Conservation (phyloP, 148 eudicot genomes). For the Vaccinium vitisidaea region DNA sequence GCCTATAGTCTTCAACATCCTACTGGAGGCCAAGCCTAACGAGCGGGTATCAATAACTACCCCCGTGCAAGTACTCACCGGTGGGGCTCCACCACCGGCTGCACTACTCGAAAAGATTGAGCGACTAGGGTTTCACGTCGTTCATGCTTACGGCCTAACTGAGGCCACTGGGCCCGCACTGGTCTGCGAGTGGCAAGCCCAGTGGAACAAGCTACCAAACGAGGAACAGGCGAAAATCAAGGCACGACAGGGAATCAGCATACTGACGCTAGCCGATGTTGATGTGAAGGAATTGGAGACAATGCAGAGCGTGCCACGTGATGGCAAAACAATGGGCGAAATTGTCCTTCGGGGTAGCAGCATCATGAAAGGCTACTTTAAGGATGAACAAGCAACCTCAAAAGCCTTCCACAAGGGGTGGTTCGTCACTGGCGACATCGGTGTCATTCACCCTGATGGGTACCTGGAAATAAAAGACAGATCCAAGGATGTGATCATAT, state of each 20-base stretch:
- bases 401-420: conserved; percentile 63
- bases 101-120: conserved; percentile 53
- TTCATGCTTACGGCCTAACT: conserved; percentile 86
- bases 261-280: conserved; percentile 56
- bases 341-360: conserved; percentile 79
- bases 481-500: conserved; percentile 43
- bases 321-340: conserved; percentile 68
- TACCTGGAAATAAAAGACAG: conserved; percentile 81
- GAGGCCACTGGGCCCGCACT: conserved; percentile 92
- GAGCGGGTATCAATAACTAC: conserved; percentile 28
- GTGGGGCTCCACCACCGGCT: conserved; percentile 89
- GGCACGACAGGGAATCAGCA: conserved; percentile 75
- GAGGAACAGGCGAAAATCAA: conserved; percentile 42
- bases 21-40: conserved; percentile 46
- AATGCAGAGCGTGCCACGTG: conserved; percentile 49
- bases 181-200: conserved; percentile 77
- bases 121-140: conserved; percentile 63
- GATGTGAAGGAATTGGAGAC: conserved; percentile 57
- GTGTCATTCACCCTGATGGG: conserved; percentile 76
- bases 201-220: conserved; percentile 52
- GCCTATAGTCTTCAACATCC: conserved; percentile 66
- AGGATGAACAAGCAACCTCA: conserved; percentile 44
- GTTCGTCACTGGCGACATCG: conserved; percentile 82
- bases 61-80: conserved; percentile 66
- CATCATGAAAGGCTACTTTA: conserved; percentile 82